Base-by-base conservation (phyloP, 495 filamentous ascomycete species). In the Aspergillus biplanus region DNA sequence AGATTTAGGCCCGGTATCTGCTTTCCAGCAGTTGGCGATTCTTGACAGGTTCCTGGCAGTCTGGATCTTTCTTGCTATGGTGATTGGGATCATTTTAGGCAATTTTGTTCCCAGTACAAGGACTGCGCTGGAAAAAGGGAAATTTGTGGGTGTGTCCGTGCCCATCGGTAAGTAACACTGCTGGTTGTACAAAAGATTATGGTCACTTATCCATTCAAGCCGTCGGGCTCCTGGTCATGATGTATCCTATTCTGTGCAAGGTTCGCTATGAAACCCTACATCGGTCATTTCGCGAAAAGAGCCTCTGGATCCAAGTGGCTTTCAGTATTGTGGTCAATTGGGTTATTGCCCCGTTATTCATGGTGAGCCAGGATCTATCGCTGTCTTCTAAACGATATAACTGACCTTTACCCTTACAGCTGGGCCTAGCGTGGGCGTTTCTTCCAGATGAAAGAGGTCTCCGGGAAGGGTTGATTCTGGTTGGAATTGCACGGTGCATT, bases 181-280 rank as follows among this genome's bases (percentile, higher is more conserved):
- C 7, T 50, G 21, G 8, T 33, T 9, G 7, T 7, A 13, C 21
- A 15, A 18, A 33, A 34, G 33, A 27, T 9, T 4, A 27, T 21
- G 13, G 32, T 42, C 42, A 37, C 63, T 63, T 11, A 64, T 27
- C 33, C 27, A 49, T 57, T 46, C 18, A 12, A 91, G 91, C 92
- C 0, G 75, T 94, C 62, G 92, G 93, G 12, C 79, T 97, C 18
- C 82, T 97, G 7, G 85, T 95, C 33, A 97, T 96, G 92, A 97
- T 97, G 92, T 96, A 96, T 68, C 93, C 93, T 0, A 96, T 96
- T 63, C 80, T 96, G 21, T 95, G 93, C 84, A 97, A 97, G 74
- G 89, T 97, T n/a, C 85, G 86, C 37, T 96, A 85, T 73, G 93
- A 97, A 73, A 84, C 82, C 0, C 75, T 98, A 47, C 91, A 94